These are phyloP conservation scores for Alopecurus myosuroides DNA, from an alignment of 176 grass and related monocot genomes.

Conservation along the genomic window DNA sequence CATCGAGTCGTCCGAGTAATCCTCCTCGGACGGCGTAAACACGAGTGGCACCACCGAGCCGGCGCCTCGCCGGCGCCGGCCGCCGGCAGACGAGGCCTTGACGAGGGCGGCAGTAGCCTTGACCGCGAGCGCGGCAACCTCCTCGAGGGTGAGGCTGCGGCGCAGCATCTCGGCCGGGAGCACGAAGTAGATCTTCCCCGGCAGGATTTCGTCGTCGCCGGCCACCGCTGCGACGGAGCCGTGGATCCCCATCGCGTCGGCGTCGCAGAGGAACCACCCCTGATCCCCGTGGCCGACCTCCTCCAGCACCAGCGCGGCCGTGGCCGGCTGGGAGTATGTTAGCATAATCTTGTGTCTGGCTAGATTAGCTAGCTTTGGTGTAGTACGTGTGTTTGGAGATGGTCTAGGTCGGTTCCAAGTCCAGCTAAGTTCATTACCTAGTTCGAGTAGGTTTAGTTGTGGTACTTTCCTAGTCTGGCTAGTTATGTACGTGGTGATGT, in stretches of 20 bases:
- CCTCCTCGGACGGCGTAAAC: constrained; percentile 41
- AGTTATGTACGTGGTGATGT: too few relatives aligned
- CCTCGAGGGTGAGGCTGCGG: constrained; percentile 12
- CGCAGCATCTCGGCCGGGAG: constrained; percentile 34
- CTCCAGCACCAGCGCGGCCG: constrained; percentile 29
- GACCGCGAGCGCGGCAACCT: constrained; percentile 41
- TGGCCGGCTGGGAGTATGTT: constrained; percentile 33
- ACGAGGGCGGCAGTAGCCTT: constrained; percentile 37
- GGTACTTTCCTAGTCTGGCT: too few relatives aligned
- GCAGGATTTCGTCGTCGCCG: neutral
- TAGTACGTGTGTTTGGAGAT: too few relatives aligned
- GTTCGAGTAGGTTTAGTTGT: too few relatives aligned
- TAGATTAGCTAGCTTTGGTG: too few relatives aligned
- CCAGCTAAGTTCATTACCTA: too few relatives aligned
- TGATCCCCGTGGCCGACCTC: neutral
- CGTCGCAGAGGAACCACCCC: constrained; percentile 37
- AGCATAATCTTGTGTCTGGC: too few relatives aligned
- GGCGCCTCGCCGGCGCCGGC: constrained; percentile 22
- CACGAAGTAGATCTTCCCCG: constrained; percentile 44
- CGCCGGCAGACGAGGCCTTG: neutral
- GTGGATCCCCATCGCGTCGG: constrained; percentile 42
- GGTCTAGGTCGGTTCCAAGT: too few relatives aligned
- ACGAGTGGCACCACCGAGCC: constrained; percentile 53
- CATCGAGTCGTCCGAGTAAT: neutral
- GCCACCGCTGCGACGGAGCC: neutral